Conservation (phyloP, 1,284 basidiomycete genomes). For the Kwoniella shivajii region DNA sequence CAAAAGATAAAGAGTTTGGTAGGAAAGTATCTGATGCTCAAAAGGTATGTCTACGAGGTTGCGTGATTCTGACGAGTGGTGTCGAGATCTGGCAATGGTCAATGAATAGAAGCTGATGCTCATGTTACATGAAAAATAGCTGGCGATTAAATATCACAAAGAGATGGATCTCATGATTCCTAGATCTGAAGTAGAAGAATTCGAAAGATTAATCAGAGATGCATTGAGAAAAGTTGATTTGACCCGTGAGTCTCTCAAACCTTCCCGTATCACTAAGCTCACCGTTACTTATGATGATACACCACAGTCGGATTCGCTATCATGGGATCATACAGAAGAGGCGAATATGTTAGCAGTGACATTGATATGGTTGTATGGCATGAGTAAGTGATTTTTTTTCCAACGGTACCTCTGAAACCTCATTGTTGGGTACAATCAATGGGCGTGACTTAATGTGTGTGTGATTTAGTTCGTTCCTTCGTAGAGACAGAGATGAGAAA, state of each 20-base stretch:
- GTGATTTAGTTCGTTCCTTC: slow-evolving; percentile 10
- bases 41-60: slow-evolving; percentile 26
- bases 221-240: slow-evolving; percentile 32
- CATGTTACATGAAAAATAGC: slow-evolving; percentile 16
- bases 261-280: not conserved
- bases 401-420: not conserved
- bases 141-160: slow-evolving; percentile 31
- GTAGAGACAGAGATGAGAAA: slow-evolving; percentile 16
- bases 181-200: slow-evolving; percentile 28
- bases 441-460: not conserved
- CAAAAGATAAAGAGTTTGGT: slow-evolving; percentile 23
- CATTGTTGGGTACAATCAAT: not conserved
- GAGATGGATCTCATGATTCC: slow-evolving; percentile 44
- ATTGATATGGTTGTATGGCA: slow-evolving; percentile 46
- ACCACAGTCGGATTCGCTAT: slow-evolving; percentile 37
- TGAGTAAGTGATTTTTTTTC: slow-evolving; percentile 20
- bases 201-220: slow-evolving; percentile 20
- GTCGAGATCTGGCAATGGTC: not conserved
- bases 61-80: no score
- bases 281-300: not conserved
- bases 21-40: slow-evolving; percentile 29
- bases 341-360: slow-evolving; percentile 35
- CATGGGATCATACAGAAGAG: slow-evolving; percentile 43
- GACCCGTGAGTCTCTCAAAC: slow-evolving; percentile 16
- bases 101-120: not conserved